phyloP scores from a whole-genome alignment of 2,329 filamentous ascomycete genomes.

The Chaetomium sp. region DNA sequence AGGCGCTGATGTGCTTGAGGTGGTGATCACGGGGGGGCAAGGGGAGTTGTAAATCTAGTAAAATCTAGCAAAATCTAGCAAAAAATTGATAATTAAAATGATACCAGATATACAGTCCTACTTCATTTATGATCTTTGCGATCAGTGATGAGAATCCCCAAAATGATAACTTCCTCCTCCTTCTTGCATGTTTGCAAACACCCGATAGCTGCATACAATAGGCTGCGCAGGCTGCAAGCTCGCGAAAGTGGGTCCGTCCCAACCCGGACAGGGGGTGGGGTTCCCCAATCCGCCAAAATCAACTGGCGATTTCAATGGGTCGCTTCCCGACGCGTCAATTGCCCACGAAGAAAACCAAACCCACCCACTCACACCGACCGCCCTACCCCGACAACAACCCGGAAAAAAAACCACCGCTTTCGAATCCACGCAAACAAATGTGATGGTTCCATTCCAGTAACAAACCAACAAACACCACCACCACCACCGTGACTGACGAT shows the following conservation, averaged over 20 bases:
- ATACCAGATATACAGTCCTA: too few species aligned
- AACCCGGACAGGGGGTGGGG: constrained; percentile 4
- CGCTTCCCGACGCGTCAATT: constrained; percentile 25
- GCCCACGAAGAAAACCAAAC: constrained; percentile 12
- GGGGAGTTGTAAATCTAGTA: too few species aligned
- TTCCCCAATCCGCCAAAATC: constrained; percentile 23
- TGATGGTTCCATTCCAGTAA: neutral
- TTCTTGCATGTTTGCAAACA: neutral
- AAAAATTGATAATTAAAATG: too few species aligned
- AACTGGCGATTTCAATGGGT: constrained; percentile 19
- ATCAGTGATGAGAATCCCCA: too few species aligned
- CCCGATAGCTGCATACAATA: constrained; percentile 7
- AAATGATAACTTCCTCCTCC: neutral
- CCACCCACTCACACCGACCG: constrained; percentile 1
- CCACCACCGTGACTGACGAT: constrained; percentile 40
- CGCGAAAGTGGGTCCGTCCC: too few species aligned
- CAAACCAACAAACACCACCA: constrained; percentile 33
- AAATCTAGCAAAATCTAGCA: too few species aligned
- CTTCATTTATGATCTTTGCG: too few species aligned
- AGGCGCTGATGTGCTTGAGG: constrained; percentile 69
- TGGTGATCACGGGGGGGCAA: constrained; percentile 24
- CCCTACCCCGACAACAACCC: too few species aligned
- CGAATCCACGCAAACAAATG: too few species aligned
- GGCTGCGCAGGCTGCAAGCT: neutral
- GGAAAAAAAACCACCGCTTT: too few species aligned